Evolutionary conservation across 2,329 filamentous ascomycete genomes (phyloP).

Genomic region (Nakataea oryzae): DNA sequence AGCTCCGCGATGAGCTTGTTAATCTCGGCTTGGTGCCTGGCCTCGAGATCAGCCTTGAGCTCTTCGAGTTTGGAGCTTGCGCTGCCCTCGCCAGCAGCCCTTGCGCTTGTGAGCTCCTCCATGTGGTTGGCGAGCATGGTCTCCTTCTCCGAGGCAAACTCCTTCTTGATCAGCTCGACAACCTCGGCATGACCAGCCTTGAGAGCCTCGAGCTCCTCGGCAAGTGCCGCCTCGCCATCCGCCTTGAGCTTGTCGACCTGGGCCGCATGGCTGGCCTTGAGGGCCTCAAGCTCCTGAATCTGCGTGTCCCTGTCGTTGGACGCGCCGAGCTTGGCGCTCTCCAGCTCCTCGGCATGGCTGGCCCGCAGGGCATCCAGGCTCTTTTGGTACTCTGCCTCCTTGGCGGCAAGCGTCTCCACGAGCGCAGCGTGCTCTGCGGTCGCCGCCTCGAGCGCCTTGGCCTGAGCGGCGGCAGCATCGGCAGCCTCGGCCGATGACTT

Average conservation of each 20-base stretch:
- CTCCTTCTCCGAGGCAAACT: constrained; percentile 26
- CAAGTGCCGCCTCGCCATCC: constrained; percentile 19
- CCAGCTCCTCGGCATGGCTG: constrained; percentile 48
- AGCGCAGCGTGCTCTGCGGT: constrained; percentile 32
- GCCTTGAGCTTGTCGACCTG: constrained; percentile 21
- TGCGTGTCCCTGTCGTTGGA: constrained; percentile 38
- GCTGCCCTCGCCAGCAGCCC: constrained; percentile 13
- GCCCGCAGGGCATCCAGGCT: constrained; percentile 43
- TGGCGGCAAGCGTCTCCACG: constrained; percentile 35
- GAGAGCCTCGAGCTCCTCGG: constrained; percentile 23
- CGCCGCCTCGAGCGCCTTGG: constrained; percentile 29
- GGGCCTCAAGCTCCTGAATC: constrained; percentile 36
- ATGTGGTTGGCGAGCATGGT: constrained; percentile 21
- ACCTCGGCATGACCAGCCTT: constrained; percentile 31
- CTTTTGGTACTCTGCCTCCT: constrained; percentile 41
- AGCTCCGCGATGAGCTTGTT: constrained; percentile 22
- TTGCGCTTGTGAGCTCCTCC: constrained; percentile 16
- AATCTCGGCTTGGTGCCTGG: constrained; percentile 24
- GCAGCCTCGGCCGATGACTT: constrained; percentile 14
- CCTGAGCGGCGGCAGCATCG: constrained; percentile 27
- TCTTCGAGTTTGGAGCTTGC: constrained; percentile 20
- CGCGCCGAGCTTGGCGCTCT: constrained; percentile 41
- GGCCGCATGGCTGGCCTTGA: constrained; percentile 44
- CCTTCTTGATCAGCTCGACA: constrained; percentile 30
- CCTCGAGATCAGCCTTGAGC: constrained; percentile 21